Percentiles rank a stretch among this genome's conserved stretches.
Evolutionary conservation across 139 green algal species (phyloP).

Genomic region (Dunaliella sp.): DNA sequence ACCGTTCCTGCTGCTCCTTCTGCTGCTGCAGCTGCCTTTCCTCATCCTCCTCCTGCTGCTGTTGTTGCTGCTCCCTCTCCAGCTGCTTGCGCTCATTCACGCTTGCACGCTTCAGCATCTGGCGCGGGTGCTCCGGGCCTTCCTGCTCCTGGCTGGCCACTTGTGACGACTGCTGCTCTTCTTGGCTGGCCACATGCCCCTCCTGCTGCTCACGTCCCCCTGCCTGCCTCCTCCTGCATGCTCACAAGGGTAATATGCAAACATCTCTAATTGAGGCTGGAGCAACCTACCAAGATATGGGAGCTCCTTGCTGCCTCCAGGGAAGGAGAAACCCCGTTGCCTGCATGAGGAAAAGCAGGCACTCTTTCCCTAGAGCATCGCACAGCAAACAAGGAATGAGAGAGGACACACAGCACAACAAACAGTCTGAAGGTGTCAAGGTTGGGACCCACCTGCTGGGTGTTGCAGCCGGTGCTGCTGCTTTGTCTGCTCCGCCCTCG

Average conservation of each 20-base stretch:
- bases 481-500: too few species aligned
- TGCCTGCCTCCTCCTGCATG: too few species aligned
- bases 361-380: neutral
- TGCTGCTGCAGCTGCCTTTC: slow-evolving; percentile 18
- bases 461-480: too few species aligned
- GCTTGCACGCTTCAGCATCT: slow-evolving; percentile 17
- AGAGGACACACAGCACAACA: neutral
- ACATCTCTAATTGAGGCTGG: too few species aligned
- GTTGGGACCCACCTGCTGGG: too few species aligned
- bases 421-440: too few species aligned
- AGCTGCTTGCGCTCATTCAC: slow-evolving; percentile 30
- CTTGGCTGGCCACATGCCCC: neutral
- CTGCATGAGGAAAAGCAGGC: too few species aligned
- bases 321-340: too few species aligned
- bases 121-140: neutral
- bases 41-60: slow-evolving; percentile 31
- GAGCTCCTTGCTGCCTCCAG: too few species aligned
- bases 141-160: neutral
- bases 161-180: neutral
- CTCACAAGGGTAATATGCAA: too few species aligned
- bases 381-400: neutral
- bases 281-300: too few species aligned
- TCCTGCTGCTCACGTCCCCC: neutral
- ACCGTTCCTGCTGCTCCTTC: slow-evolving; percentile 31
- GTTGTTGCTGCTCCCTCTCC: slow-evolving; percentile 30